Evolutionary conservation across 441 rosid genomes (phyloP).

Genomic region (Breynia disticha): DNA sequence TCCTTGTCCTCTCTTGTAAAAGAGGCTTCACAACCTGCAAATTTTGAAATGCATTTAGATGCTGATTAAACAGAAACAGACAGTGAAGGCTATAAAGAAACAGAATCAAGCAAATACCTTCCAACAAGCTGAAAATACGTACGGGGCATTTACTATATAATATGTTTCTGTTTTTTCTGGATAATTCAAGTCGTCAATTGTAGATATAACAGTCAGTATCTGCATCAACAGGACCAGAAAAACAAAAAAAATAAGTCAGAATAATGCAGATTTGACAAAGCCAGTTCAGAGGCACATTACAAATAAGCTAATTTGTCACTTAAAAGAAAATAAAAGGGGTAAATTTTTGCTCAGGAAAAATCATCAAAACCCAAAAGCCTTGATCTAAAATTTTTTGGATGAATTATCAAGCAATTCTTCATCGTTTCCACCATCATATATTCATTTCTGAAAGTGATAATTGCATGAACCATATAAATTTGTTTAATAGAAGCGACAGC

Average conservation of each 20-base stretch:
- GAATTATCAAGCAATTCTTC: too few relatives aligned
- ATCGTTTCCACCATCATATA: too few relatives aligned
- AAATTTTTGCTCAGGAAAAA: too few relatives aligned
- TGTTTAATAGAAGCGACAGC: too few relatives aligned
- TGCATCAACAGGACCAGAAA: slow-evolving; percentile 24
- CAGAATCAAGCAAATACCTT: slow-evolving; percentile 41
- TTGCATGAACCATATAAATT: too few relatives aligned
- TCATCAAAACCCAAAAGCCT: too few relatives aligned
- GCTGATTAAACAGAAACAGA: not conserved
- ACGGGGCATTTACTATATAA: slow-evolving; percentile 75
- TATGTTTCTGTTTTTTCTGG: slow-evolving; percentile 89
- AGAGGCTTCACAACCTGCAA: slow-evolving; percentile 86
- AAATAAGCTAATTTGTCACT: too few relatives aligned
- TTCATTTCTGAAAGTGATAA: too few relatives aligned
- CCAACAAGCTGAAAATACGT: slow-evolving; percentile 95
- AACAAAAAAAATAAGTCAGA: not conserved
- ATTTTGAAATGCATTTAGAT: not conserved
- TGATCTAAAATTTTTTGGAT: too few relatives aligned
- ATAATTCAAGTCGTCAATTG: slow-evolving; percentile 85
- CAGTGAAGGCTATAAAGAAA: not conserved
- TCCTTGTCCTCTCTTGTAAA: slow-evolving; percentile 84
- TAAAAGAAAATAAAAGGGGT: too few relatives aligned
- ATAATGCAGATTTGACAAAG: too few relatives aligned
- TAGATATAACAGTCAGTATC: slow-evolving; percentile 70
- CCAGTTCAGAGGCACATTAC: too few relatives aligned